Evolutionary conservation across 345 rosid genomes (phyloP).

Genomic region (Bretschneidera sinensis): DNA sequence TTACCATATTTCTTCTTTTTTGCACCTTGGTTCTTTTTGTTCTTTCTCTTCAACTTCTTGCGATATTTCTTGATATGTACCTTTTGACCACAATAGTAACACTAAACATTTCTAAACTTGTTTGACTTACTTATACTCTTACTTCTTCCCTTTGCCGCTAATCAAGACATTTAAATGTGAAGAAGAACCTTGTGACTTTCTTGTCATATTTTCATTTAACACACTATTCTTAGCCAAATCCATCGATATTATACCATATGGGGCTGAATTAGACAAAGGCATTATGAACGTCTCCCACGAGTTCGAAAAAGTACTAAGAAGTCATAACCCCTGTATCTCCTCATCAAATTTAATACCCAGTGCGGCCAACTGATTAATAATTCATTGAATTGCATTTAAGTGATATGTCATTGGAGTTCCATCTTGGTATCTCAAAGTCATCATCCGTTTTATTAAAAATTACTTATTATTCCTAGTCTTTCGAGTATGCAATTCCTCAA

Average conservation of each 20-base stretch:
- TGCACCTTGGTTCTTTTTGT: neutral
- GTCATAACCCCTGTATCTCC: neutral
- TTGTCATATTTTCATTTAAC: neutral
- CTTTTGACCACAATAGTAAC: neutral
- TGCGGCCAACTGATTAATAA: neutral
- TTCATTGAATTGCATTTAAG: conserved; percentile 1
- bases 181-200: neutral
- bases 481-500: neutral
- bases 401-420: neutral
- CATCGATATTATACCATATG: neutral
- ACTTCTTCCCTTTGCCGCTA: neutral
- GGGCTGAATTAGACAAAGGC: neutral
- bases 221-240: no score
- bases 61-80: neutral
- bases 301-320: conserved; percentile 2
- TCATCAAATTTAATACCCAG: conserved; percentile 8
- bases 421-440: conserved; percentile 4
- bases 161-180: neutral
- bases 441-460: neutral
- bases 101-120: neutral
- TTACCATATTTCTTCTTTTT: neutral
- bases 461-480: conserved; percentile 7
- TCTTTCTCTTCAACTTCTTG: neutral
- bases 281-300: neutral
- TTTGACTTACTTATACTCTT: neutral